A percentile compares a stretch with the other conserved stretches of the same genome.
Conservation (phyloP, 352 stramenopile genomes). For the Aphanomyces cochlioides region DNA sequence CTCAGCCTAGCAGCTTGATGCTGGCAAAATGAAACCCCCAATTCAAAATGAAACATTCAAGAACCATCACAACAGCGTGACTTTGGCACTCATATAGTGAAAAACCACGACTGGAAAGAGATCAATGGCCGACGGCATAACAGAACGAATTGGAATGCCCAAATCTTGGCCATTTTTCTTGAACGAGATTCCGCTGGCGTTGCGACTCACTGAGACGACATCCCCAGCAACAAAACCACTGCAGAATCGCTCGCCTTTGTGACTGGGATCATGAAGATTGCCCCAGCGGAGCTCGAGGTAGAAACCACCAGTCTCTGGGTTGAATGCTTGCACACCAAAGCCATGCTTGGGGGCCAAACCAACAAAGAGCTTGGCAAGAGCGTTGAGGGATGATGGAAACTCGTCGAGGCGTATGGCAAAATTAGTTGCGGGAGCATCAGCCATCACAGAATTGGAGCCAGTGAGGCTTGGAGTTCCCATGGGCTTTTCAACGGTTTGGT, state of each 20-base stretch:
- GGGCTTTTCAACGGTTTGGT: not conserved
- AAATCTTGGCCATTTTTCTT: slow-evolving; percentile 25
- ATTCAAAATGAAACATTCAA: no score
- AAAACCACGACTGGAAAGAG: no score
- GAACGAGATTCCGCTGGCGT: slow-evolving; percentile 5
- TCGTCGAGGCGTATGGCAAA: slow-evolving; percentile 14
- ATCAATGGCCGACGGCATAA: not conserved
- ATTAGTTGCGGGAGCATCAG: not conserved
- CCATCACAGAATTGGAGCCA: slow-evolving; percentile 15
- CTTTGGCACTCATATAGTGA: no score
- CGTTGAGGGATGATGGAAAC: slow-evolving; percentile 4
- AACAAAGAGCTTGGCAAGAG: slow-evolving; percentile 21
- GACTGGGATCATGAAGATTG: not conserved
- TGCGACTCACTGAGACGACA: slow-evolving; percentile 10
- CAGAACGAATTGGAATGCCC: slow-evolving; percentile 5
- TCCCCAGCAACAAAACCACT: slow-evolving; percentile 13
- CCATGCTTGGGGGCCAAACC: slow-evolving; percentile 4
- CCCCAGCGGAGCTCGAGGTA: slow-evolving; percentile 26
- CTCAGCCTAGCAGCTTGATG: not conserved
- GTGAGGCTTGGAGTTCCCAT: not conserved
- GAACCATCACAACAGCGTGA: no score
- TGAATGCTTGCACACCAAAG: slow-evolving; percentile 26
- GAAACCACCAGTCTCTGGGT: slow-evolving; percentile 2
- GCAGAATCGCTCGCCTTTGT: not conserved
- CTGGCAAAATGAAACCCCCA: not conserved